Evolutionary conservation across 345 rosid species (phyloP), one percentile per base, ranked within the genome.

Genomic region (Odontarrhena argentea): DNA sequence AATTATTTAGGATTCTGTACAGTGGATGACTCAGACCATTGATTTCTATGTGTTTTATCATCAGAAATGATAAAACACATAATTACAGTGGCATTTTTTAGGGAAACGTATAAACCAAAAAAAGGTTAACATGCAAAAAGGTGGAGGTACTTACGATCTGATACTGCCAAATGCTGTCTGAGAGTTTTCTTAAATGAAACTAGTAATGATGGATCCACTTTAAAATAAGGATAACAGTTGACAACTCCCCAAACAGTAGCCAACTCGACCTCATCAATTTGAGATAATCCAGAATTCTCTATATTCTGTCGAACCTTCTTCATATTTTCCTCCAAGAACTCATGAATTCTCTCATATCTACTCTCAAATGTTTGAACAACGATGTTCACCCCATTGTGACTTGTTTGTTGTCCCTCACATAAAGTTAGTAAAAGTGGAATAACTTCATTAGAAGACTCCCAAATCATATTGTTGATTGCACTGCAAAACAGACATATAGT

Each of bases 191-290:
- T 70, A 53, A 91, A 75, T 76, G 77, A 70, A 76, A 78, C 57
- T 59, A 93, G 67, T 60, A 78, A 59, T 54, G 78, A 71, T 42
- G 83, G 67, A 63, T 55, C 74, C 62, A 65, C 83, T 60, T 65
- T 80, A 59, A 67, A 73, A 60, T 72, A 64, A 41, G 94, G 91
- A 82, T 76, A 87, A 81, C 97, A 88, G 35, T 78, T 74, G 48
- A 86, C 74, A 28, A 68, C 75, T 81, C 87, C 95, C 96, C 97
- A 88, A 24, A 88, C 74, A 46, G 52, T 42, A 74, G 96, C 85
- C 82, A 93, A 71, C 56, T 77, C 67, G 30, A 74, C 49, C 62
- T 70, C 61, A 41, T 75, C 80, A 72, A 81, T 53, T 49, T 65
- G 69, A 51, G 77, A 50, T 70, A 75, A 74, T 40, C 75, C 66